Evolutionary conservation across 2,329 filamentous ascomycete genomes (phyloP), one percentile per base, ranked within the genome.

Genomic region (Malbranchea cinnamomea): DNA sequence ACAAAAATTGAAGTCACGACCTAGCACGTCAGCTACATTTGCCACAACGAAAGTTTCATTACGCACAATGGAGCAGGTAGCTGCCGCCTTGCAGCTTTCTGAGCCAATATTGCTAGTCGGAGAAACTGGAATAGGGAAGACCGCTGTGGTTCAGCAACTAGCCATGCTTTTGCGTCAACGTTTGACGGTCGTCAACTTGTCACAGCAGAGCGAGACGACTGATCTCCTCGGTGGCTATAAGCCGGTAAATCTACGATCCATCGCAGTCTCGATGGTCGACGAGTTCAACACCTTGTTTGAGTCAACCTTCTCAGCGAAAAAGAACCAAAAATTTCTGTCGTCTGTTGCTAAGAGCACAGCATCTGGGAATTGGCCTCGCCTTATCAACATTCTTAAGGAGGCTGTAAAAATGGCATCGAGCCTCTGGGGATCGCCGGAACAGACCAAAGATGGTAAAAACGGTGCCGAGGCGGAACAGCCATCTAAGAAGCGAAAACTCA

Each of bases 81-180:
- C 81, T 2, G 75, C 82, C 21, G 78, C 84, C 2, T 72, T 94
- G 4, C 74, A 78, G 37, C 71, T 84, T 44, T 70, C 72, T n/a
- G 89, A 99, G 47, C 84, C 91, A 3, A 71, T 93, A 2, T 60
- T 99, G 11, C 71, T 99, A 16, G 89, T 99, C n/a, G 89, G 89
- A 48, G 89, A 99, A 59, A 99, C 89, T 5, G 89, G 89, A 61
- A 94, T 93, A 29, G 89, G 89, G 45, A 99, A 99, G 57, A 99
- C 89, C 0, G 93, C 89, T 0, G 80, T 89, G 15, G 77, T 98
- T 9, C 89, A 99, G 52, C 84, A 94, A 48, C 63, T 99, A 33
- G 84, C 89, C 0, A 75, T 79, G 34, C 69, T 78, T 3, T 66
- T 94, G 16, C 82, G 85, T 2, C 79, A 84, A 48, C 91, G 82